These are phyloP conservation scores for Mycena crocata DNA, from an alignment of 768 basidiomycete genomes.

Conservation along the genomic window DNA sequence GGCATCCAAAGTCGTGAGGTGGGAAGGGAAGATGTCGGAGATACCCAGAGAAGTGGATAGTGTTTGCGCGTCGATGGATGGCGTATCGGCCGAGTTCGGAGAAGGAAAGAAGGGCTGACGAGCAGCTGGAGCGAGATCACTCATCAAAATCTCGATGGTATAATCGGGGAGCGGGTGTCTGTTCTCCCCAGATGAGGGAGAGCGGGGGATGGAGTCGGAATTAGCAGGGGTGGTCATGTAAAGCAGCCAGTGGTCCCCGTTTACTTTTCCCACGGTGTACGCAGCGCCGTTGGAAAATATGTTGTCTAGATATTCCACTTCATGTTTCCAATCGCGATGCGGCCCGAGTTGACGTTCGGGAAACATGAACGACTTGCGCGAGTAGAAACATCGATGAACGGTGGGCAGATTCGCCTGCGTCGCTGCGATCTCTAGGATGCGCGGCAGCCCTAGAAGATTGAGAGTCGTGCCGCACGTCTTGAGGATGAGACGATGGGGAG, in stretches of 20 bases:
- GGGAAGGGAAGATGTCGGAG: conserved; percentile 80
- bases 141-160: conserved; percentile 99
- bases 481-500: conserved; percentile 94
- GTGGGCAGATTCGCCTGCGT: conserved; percentile 70
- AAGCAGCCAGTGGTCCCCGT: conserved; percentile 98
- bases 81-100: conserved; percentile 47
- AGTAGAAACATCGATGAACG: conserved; percentile 96
- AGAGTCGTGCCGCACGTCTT: conserved; percentile 99
- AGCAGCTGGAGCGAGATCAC: conserved; percentile 81
- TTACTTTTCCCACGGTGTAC: conserved; percentile 97
- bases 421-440: conserved; percentile 93
- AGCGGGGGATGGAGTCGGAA: conserved; percentile 32
- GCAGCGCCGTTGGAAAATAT: conserved; percentile 92
- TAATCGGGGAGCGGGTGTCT: conserved; percentile 70
- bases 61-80: conserved; percentile 65
- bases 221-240: conserved; percentile 82
- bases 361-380: conserved; percentile 99
- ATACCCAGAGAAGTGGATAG: conserved; percentile 84
- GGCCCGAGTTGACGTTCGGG: conserved; percentile 95
- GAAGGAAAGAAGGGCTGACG: conserved; percentile 80
- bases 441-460: conserved; percentile 93
- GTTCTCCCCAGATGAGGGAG: conserved; percentile 28
- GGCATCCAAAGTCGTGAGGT: conserved; percentile 87
- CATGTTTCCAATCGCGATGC: conserved; percentile 93
- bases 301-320: conserved; percentile 91